A percentile compares a stretch with the other conserved stretches of the same genome.
phyloP scores from a whole-genome alignment of 2,329 filamentous ascomycete genomes.

The Colletotrichum truncatum region DNA sequence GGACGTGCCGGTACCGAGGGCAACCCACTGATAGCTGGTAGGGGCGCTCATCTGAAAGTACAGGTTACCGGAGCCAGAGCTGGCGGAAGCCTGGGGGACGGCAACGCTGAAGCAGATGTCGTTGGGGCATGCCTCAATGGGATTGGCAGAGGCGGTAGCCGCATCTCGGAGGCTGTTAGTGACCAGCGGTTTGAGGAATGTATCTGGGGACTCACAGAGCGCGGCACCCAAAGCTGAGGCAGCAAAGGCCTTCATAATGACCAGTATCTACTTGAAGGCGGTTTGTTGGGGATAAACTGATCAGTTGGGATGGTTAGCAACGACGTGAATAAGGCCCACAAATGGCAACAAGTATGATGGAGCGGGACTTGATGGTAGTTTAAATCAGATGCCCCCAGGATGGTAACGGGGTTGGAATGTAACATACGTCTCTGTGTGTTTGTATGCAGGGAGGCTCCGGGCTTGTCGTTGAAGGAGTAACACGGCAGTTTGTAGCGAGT shows the following conservation, averaged over 20 bases:
- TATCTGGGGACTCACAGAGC: conserved; percentile 9
- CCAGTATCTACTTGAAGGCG: background rate
- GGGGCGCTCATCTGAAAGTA: conserved; percentile 70
- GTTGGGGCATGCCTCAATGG: conserved; percentile 51
- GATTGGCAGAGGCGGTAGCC: conserved; percentile 38
- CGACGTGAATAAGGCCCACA: too few relatives aligned
- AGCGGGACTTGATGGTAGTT: background rate
- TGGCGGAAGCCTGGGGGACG: conserved; percentile 59
- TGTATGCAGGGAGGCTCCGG: conserved; percentile 9
- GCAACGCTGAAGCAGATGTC: conserved; percentile 64
- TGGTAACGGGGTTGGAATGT: background rate
- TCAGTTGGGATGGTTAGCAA: background rate
- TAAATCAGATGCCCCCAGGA: background rate
- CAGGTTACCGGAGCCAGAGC: conserved; percentile 61
- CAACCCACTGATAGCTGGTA: conserved; percentile 63
- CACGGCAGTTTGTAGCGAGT: background rate
- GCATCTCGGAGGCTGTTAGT: conserved; percentile 31
- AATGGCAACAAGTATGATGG: background rate
- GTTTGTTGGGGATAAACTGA: too few relatives aligned
- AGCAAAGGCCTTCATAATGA: conserved; percentile 27
- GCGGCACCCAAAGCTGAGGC: conserved; percentile 15
- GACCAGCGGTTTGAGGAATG: background rate
- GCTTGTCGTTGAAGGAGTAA: background rate
- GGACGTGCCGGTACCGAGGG: conserved; percentile 61
- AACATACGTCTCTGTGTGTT: conserved; percentile 8